Evolutionary conservation across 495 filamentous ascomycete genomes (phyloP).

Genomic region (Aspergillus leporis): DNA sequence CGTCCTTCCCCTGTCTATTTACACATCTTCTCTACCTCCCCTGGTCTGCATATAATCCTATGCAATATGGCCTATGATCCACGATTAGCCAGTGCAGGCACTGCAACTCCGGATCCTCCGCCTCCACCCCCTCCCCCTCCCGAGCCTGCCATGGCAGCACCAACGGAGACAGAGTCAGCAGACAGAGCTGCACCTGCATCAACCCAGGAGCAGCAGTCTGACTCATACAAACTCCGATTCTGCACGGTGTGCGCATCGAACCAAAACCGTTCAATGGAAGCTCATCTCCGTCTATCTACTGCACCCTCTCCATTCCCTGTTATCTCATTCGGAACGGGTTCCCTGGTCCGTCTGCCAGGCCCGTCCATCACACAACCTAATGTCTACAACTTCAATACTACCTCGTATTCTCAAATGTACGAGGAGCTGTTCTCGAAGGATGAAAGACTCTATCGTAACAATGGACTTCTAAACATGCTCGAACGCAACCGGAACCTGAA

Average conservation of each 20-base stretch:
- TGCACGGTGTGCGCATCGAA: conserved; percentile 99
- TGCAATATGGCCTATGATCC: conserved; percentile 57
- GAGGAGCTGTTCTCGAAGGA: conserved; percentile 84
- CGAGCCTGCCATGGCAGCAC: conserved; percentile 19
- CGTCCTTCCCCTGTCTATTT: conserved; percentile 4
- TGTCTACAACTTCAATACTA: conserved; percentile 95
- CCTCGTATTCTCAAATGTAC: conserved; percentile 89
- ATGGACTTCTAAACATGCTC: conserved; percentile 94
- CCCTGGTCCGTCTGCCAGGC: conserved; percentile 89
- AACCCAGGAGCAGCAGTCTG: conserved; percentile 52
- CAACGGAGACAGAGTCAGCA: conserved; percentile 22
- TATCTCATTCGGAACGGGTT: conserved; percentile 97
- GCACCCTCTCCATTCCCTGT: conserved; percentile 76
- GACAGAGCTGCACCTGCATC: conserved; percentile 29
- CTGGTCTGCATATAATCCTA: conserved; percentile 15
- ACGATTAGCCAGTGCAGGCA: conserved; percentile 48
- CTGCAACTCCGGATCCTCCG: conserved; percentile 49
- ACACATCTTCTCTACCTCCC: conserved; percentile 17
- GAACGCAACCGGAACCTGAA: conserved; percentile 90
- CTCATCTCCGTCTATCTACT: conserved; percentile 82
- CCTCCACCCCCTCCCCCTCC: conserved; percentile 53
- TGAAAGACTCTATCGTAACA: conserved; percentile 81
- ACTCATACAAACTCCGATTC: conserved; percentile 84
- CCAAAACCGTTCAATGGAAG: conserved; percentile 98
- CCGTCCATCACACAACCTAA: conserved; percentile 91